These are phyloP conservation scores for Mucor sp. DNA, from an alignment of 371 early-diverging fungal species.

Conservation along the genomic window DNA sequence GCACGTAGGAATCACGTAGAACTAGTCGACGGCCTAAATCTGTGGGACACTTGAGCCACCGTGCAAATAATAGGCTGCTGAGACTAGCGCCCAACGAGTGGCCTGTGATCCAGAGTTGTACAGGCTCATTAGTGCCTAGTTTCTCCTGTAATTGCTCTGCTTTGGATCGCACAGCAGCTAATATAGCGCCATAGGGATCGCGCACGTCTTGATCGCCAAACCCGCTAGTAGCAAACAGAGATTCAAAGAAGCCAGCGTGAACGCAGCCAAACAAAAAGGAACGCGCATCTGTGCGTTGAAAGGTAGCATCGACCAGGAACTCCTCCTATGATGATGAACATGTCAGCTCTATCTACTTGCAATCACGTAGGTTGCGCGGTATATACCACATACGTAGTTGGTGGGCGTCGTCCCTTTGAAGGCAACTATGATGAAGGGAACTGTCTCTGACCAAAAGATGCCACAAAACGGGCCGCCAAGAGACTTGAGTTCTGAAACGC, in stretches of 20 bases:
- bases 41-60: conserved; percentile 39
- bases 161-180: conserved; percentile 37
- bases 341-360: background rate
- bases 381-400: conserved; percentile 13
- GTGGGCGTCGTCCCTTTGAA: conserved; percentile 50
- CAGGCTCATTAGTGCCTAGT: conserved; percentile 30
- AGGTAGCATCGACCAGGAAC: conserved; percentile 37
- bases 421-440: conserved; percentile 41
- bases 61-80: conserved; percentile 46
- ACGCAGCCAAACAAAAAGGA: conserved; percentile 36
- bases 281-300: conserved; percentile 41
- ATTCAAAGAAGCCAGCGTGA: conserved; percentile 45
- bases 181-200: conserved; percentile 48
- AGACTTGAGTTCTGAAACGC: conserved; percentile 51
- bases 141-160: conserved; percentile 29
- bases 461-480: conserved; percentile 55
- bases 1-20: conserved; percentile 43
- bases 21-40: conserved; percentile 26
- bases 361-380: no score
- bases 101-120: conserved; percentile 55
- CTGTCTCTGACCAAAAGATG: conserved; percentile 46
- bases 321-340: conserved; percentile 26
- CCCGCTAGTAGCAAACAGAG: conserved; percentile 30
- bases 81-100: conserved; percentile 56
- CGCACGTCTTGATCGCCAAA: conserved; percentile 30